Base-by-base conservation (phyloP, 306 rosid genomes). In the Citrullus mucosospermus region DNA sequence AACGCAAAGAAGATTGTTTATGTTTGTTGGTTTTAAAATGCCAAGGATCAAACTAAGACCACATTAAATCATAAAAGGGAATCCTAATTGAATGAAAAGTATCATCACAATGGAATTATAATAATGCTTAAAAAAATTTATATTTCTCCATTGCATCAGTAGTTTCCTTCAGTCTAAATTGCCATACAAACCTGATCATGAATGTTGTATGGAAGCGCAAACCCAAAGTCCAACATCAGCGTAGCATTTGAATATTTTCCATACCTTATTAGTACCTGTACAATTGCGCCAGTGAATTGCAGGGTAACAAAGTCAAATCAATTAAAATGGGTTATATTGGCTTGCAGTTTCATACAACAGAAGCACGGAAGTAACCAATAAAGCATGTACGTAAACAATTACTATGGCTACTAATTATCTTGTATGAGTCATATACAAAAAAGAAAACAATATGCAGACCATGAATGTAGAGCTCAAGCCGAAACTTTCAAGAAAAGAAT, bases 201-300 rank as follows among this genome's bases (percentile, higher is more conserved):
- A 75, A 76, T 82, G 89, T 91, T 93, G 86, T 79, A 54, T 6
- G 95, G 89, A 77, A 93, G 83, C 43, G 97, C 82, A 86, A 93
- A 93, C 81, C 98, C 97, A 81, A 91, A 91, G 84, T 93, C 97
- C 88, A 91, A 81, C 83, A 90, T 76, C 83, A 93, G 82, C 78
- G 92, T 90, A 78, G 92, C 91, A 82, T 91, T 91, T 78, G 95
- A 80, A 87, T 91, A 91, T 57, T 91, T 90, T 76, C 98, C 98
- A 62, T 91, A 89, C 73, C 92, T 89, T 86, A 91, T 91, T 56
- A 87, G 80, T n/a, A 93, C 95, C 98, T 93, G 58, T 39, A 81
- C 55, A 78, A 68, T 78, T 38, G 75, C 68, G 28, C 55, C 6
- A 48, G 77, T 71, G 22, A 71, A 72, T 25, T 28, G 1, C 15